A percentile compares a stretch with the other conserved stretches of the same genome.
Conservation (phyloP, 768 basidiomycete species). For the Serendipita sp. region DNA sequence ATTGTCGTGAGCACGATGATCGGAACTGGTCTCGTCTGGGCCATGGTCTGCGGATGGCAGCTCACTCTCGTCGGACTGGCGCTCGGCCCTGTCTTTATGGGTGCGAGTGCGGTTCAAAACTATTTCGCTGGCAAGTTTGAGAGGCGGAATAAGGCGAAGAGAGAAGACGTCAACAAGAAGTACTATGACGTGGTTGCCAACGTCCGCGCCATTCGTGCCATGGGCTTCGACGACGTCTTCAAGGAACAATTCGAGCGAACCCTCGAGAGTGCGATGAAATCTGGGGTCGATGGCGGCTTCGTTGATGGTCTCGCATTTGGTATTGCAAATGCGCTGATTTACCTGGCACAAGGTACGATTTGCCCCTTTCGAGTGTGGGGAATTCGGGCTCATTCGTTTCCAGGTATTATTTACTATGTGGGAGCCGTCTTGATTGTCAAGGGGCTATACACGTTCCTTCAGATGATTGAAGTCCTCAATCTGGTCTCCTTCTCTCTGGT, state of each 20-base stretch:
- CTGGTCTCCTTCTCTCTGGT: conserved; percentile 87
- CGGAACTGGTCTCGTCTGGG: conserved; percentile 73
- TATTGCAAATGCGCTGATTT: conserved; percentile 66
- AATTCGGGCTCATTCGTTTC: background rate
- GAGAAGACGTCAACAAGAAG: conserved; percentile 67
- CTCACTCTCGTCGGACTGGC: conserved; percentile 80
- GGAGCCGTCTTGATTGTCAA: conserved; percentile 70
- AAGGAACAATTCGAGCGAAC: conserved; percentile 49
- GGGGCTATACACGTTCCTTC: conserved; percentile 71
- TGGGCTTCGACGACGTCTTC: conserved; percentile 68
- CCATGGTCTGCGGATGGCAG: conserved; percentile 77
- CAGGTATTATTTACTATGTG: conserved; percentile 78
- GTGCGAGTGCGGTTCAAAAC: conserved; percentile 59
- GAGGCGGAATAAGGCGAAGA: conserved; percentile 62
- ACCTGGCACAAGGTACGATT: conserved; percentile 51
- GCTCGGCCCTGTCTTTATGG: conserved; percentile 68
- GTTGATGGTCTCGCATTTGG: conserved; percentile 75
- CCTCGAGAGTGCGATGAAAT: conserved; percentile 38
- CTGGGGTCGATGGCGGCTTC: conserved; percentile 70
- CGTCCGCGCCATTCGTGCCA: conserved; percentile 70
- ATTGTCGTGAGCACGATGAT: conserved; percentile 71
- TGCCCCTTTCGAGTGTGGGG: background rate
- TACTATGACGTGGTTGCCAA: conserved; percentile 81
- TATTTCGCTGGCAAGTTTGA: conserved; percentile 57
- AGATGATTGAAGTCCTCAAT: conserved; percentile 81